Evolutionary conservation across 441 rosid species (phyloP).

Genomic region (Cnidoscolus chayamansa): DNA sequence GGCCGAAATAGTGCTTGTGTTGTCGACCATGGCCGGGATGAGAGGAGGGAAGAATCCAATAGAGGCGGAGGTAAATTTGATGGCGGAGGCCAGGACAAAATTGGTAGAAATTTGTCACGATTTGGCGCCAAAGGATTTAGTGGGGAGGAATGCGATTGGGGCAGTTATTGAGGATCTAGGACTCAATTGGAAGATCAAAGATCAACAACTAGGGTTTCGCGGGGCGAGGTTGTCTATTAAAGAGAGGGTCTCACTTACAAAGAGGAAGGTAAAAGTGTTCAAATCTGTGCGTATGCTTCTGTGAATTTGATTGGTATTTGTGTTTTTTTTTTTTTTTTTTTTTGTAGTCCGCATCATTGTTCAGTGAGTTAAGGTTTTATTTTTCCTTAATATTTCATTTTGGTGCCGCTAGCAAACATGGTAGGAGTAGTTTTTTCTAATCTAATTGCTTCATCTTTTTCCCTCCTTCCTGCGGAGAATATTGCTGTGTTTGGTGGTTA

Average conservation of each 20-base stretch:
- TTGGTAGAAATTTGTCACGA: constrained; percentile 52
- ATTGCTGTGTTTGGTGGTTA: not conserved
- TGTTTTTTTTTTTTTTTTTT: too few species aligned
- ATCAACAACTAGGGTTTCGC: constrained; percentile 59
- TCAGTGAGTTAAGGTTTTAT: not conserved
- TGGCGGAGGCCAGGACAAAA: constrained; percentile 75
- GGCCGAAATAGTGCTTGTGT: constrained; percentile 81
- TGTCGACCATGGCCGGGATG: constrained; percentile 73
- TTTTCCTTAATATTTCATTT: not conserved
- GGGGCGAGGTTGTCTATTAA: constrained; percentile 55
- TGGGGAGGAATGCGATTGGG: constrained; percentile 47
- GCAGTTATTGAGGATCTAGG: constrained; percentile 79
- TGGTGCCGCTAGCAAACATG: not conserved
- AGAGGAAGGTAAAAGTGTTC: constrained; percentile 53
- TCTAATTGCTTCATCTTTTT: not conserved
- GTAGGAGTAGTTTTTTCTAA: not conserved
- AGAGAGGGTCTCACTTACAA: constrained; percentile 57
- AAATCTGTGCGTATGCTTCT: not conserved
- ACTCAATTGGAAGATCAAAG: constrained; percentile 53
- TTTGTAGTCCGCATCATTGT: too few species aligned
- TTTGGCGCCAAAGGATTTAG: constrained; percentile 61
- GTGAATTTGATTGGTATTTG: not conserved
- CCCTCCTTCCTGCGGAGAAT: not conserved
- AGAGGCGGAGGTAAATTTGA: constrained; percentile 53
- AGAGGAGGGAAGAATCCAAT: constrained; percentile 68